A percentile compares a stretch with the other conserved stretches of the same genome.
Conservation (phyloP, 495 filamentous ascomycete species). For the Darksidea phi region DNA sequence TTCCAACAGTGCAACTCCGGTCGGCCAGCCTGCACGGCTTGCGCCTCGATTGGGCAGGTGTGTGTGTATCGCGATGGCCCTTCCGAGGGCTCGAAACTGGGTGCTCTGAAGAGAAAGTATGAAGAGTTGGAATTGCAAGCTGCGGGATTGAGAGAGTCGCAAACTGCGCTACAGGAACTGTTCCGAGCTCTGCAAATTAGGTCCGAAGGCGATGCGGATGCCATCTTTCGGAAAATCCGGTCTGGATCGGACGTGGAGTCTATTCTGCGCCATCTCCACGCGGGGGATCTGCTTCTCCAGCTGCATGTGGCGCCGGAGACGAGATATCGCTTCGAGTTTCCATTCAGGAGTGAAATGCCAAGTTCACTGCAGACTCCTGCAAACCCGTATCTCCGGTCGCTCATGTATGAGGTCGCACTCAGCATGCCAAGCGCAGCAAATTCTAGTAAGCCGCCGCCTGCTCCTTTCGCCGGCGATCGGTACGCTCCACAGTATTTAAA, state of each 20-base stretch:
- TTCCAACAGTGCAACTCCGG: too few relatives aligned
- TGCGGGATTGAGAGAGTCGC: background rate
- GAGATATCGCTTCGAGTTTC: constrained; percentile 1
- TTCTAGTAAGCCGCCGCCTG: background rate
- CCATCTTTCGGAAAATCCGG: background rate
- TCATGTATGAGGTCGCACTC: background rate
- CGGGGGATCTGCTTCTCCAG: background rate
- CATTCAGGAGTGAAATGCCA: background rate
- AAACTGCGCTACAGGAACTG: background rate
- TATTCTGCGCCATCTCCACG: background rate
- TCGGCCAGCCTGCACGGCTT: too few relatives aligned
- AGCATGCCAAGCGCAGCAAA: background rate
- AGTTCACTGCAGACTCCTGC: background rate
- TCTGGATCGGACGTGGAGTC: background rate
- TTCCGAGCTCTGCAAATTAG: background rate
- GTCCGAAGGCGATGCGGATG: background rate
- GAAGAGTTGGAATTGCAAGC: background rate
- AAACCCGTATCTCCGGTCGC: background rate
- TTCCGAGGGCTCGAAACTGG: too few relatives aligned
- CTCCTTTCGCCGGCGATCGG: background rate
- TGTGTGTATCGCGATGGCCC: too few relatives aligned
- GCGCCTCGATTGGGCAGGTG: too few relatives aligned
- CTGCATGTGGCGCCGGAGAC: background rate
- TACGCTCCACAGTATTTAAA: background rate
- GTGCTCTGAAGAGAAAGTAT: background rate